These are phyloP conservation scores for Nemania serpens DNA, from an alignment of 2,329 filamentous ascomycete species.

Conservation along the genomic window DNA sequence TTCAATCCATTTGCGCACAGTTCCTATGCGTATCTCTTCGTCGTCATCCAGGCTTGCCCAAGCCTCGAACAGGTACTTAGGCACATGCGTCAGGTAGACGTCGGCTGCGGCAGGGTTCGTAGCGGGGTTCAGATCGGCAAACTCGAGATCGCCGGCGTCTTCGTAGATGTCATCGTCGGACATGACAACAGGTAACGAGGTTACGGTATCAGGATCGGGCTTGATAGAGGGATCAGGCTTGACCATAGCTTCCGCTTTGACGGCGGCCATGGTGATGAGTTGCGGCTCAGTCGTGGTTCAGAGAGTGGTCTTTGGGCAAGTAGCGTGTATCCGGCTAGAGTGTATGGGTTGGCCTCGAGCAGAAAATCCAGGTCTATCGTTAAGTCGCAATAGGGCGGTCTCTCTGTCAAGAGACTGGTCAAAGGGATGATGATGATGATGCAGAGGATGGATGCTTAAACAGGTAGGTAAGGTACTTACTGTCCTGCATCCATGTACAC, in stretches of 20 bases:
- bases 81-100: constrained; percentile 77
- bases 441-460: too few relatives aligned
- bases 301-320: not conserved
- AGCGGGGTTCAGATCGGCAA: constrained; percentile 52
- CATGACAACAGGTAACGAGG: constrained; percentile 48
- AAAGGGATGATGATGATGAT: too few relatives aligned
- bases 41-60: constrained; percentile 80
- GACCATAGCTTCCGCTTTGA: constrained; percentile 37
- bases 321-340: not conserved
- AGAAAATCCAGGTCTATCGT: too few relatives aligned
- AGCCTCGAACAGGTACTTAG: constrained; percentile 78
- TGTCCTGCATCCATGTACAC: too few relatives aligned
- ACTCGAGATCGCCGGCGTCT: constrained; percentile 61
- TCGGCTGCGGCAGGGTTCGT: constrained; percentile 48
- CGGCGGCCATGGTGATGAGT: constrained; percentile 34
- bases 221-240: constrained; percentile 42
- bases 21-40: constrained; percentile 81
- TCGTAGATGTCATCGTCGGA: constrained; percentile 72
- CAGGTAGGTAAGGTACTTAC: too few relatives aligned
- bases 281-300: not conserved
- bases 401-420: too few relatives aligned
- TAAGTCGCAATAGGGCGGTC: too few relatives aligned
- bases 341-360: not conserved
- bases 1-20: constrained; percentile 64
- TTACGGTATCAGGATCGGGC: constrained; percentile 44